Base-by-base conservation (phyloP, 805 yeast genomes). In the Myxozyma neotropica region DNA sequence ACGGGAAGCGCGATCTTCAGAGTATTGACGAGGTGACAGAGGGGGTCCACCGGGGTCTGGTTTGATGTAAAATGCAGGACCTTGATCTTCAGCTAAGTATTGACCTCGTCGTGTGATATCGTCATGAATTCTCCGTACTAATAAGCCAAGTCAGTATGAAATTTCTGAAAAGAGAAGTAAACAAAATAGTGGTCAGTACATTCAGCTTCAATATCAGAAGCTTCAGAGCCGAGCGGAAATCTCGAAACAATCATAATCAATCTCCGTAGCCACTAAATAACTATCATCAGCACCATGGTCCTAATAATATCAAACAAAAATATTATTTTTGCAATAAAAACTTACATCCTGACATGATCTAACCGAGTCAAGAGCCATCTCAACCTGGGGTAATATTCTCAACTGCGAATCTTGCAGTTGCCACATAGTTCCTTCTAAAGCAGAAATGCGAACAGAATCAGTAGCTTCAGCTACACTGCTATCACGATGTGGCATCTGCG, bases 401-500 rank as follows among this genome's bases (percentile, higher is more conserved):
- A 53, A 17, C 39, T 59, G 48, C 17, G 65, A 49, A 26, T 59
- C 65, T 33, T 61, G 65, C n/a, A 61, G 35, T 21, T 61, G 65
- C 65, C 65, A 61, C 55, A 61, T 50, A 12, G 55, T 44, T 23
- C 47, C 36, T 42, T 61, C 65, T 17, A 61, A 29, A 19, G 43
- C 33, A 1, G 56, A 39, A 4, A 60, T 33, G 15, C 64, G 58
- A 26, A 44, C 23, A 8, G 56, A 23, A 2, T 60, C 64, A 1
- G 57, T n/a, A 17, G 54, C n/a, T 12, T 55, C 54, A 17, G 42
- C 6, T 24, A 45, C 24, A 19, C 31, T 33, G 13, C 38, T 46
- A 15, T 39, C 56, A 15, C 36, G 49, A 10, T 35, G 31, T n/a
- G n/a, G 48, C 15, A 19, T 43, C 13, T 43, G 47, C 17, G 35